Base-by-base conservation (phyloP, 73 alveolate species). In the Paramecium tetraurelia region DNA sequence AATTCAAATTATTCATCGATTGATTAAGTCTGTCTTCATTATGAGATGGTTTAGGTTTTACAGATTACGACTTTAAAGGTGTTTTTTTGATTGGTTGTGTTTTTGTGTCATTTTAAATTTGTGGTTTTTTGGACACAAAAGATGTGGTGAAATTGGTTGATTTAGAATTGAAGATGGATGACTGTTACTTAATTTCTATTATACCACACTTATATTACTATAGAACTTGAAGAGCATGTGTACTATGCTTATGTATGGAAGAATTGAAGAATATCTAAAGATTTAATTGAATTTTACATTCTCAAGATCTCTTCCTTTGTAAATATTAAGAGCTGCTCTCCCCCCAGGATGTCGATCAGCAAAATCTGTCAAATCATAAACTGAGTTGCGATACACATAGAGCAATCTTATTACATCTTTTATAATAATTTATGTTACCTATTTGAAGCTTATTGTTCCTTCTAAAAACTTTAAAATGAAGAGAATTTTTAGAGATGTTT, bases 341-440 rank as follows among this genome's bases (percentile, higher is more conserved):
- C 90, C 90, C 22, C 90, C 90, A 12, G 90, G 90, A 80, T 80
- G 90, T 22, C 7, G 20, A 43, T 80, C 20, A 11, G 57, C 29
- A 12, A 80, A 80, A 10, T 80, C 90, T 11, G 90, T 80, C 43
- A 80, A 41, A 80, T 80, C 90, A 46, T 80, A 80, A 11, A 72
- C 86, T 21, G 59, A 20, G 59, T 72, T 38, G 57, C 33, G 57
- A 72, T 72, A 72, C 57, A 72, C 86, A 72, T 72, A 72, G 33
- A 72, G 86, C 16, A 36, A 72, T 72, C 86, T 72, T 72, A 36
- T 36, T 72, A 35, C 27, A 72, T 36, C 86, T 72, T 72, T 36
- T 36, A 72, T 72, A 20, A 29, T 72, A 36, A 16, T 36, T 18
- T 14, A 36, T 72, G 40, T 36, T 72, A 72, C 86, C 59, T 72